Evolutionary conservation across 768 basidiomycete species (phyloP), one percentile per base, ranked within the genome.

Genomic region (Daedaleopsis nitida): DNA sequence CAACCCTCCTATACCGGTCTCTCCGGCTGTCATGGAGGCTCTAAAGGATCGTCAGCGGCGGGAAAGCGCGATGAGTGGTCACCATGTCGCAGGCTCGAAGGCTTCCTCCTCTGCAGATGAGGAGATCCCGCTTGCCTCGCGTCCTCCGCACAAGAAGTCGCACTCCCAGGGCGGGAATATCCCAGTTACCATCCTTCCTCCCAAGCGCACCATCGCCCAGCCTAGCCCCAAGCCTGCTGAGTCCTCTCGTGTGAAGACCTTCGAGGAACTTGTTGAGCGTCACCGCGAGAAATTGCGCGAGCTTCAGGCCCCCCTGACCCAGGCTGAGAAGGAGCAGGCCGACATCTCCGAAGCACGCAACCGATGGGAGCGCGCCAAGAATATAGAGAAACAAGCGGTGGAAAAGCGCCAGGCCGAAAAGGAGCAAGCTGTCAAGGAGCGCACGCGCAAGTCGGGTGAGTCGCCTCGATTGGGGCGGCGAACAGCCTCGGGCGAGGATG

Each of bases 201-300:
- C 84, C 16, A 71, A 75, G n/a, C 76, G 72, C 57, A 50, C 63
- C 5, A 70, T 73, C 14, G 72, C 72, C 5, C 68, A 78, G 19
- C 77, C 77, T 6, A 64, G 74, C 39, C 85, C 87, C 12, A 83
- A 84, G 65, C 76, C 77, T 23, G 78, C 84, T 3, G 76, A 79
- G 24, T 65, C 55, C 9, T 57, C 61, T 16, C 86, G 89, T 16
- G 83, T 87, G 27, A 83, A 86, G 59, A 93, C 94, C 1, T 92
- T 91, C 70, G 94, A 96, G 73, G 93, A 96, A 71, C 79, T 96
- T 35, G 87, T 85, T 50, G 91, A 93, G 66, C 81, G 94, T 17
- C 94, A 96, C 67, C 84, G 91, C 52, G 87, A 91, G 75, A 91
- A 92, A 75, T 83, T 97, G 78, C 83, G 82, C 37, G 86, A 86